Evolutionary conservation across 768 basidiomycete species (phyloP).

Genomic region (Boletus rex-veris): DNA sequence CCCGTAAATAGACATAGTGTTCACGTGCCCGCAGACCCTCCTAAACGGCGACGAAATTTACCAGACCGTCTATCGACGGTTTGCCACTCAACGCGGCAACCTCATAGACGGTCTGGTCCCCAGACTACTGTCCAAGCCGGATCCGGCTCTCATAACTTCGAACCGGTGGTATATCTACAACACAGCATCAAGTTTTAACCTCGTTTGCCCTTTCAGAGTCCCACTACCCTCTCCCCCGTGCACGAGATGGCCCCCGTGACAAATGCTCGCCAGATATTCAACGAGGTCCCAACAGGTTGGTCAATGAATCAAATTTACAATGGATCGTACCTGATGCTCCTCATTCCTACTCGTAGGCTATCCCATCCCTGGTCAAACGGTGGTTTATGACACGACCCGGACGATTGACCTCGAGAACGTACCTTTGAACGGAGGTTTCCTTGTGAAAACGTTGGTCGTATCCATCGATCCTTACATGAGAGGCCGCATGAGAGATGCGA

Average conservation of each 20-base stretch:
- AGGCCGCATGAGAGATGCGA: constrained; percentile 1
- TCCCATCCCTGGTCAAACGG: constrained; percentile 4
- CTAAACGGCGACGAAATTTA: no score
- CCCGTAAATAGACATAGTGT: no score
- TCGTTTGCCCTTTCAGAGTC: background rate
- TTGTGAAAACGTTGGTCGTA: constrained; percentile 3
- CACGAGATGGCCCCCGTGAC: background rate
- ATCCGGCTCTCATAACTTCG: background rate
- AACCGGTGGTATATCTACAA: background rate
- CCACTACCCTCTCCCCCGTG: background rate
- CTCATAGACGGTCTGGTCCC: no score
- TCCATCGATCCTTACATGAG: constrained; percentile 1
- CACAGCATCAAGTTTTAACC: background rate
- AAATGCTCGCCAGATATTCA: constrained; percentile 1
- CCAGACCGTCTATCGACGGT: no score
- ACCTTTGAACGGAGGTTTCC: constrained; percentile 2
- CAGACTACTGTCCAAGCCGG: no score
- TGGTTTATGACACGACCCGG: background rate
- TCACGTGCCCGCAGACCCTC: no score
- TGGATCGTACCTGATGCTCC: no score
- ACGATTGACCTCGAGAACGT: constrained; percentile 1
- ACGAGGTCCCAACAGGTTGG: background rate
- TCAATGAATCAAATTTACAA: background rate
- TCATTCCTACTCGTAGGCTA: background rate
- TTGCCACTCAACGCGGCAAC: no score